Evolutionary conservation across 2,329 filamentous ascomycete species (phyloP), one percentile per base, ranked within the genome.

Genomic region (Bipolaris oryzae): DNA sequence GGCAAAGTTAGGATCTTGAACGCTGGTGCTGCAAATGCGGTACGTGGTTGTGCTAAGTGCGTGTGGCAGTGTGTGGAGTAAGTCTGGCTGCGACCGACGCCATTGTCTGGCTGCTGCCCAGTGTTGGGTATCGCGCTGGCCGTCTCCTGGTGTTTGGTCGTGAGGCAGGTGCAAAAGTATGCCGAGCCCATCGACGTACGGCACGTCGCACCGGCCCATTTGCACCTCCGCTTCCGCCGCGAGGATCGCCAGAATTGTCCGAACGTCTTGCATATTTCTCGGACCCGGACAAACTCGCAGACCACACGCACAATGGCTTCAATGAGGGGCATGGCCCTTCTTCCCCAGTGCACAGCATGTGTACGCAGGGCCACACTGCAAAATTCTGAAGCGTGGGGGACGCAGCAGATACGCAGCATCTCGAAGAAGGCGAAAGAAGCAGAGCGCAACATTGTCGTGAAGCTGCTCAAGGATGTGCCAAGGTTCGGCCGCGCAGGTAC

Each of bases 391-490:
- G 62, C 48, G 18, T 66, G 73, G 67, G 51, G 57, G 46, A 62
- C 68, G 42, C 71, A 70, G 62, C 77, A 81, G 65, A 67, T 77
- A 50, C 76, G 81, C 52, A 77, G 72, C 55, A 78, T 80, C 64
- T 80, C 81, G 53, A 80, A 78, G 69, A 69, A 77, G 41, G 76
- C 77, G 20, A 81, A 78, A 63, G 68, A 73, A 62, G 67, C 66
- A 43, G 70, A 77, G 66, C 67, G 71, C 62, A 72, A 73, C 50
- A 77, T 85, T 37, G 78, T 80, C 28, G 83, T 84, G 28, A 78
- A 81, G 64, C 75, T 86, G 53, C 71, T 81, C 35, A 77, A 81
- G 67, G 80, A 85, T 67, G 75, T 85, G 37, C 77, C 78, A 50
- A 77, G 76, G n/a, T 85, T 80, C 70, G 84, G 84, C 34, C 69